Conservation (phyloP, 2,329 filamentous ascomycete species). For the Stemphylium lycopersici region DNA sequence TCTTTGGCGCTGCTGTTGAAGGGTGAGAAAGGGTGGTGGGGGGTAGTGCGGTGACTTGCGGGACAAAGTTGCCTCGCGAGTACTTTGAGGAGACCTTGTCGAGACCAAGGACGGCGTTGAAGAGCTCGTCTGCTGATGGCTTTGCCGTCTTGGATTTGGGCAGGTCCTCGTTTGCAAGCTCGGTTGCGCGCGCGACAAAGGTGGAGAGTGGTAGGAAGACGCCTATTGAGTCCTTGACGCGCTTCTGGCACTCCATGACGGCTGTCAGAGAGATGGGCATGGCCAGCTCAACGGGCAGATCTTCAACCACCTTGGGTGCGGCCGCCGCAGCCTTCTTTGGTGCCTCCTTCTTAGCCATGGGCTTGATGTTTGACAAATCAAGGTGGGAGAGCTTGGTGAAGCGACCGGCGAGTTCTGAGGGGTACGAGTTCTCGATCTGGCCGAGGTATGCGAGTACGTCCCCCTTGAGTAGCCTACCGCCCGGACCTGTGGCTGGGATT, state of each 20-base stretch:
- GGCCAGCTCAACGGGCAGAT: constrained; percentile 65
- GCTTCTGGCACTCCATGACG: constrained; percentile 80
- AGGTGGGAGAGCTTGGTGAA: constrained; percentile 81
- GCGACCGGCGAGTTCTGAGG: constrained; percentile 71
- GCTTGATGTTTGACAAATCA: constrained; percentile 94
- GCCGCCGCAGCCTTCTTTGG: constrained; percentile 56
- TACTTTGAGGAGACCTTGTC: constrained; percentile 55
- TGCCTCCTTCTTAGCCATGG: constrained; percentile 60
- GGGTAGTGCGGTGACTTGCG: constrained; percentile 66
- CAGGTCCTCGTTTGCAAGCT: constrained; percentile 86
- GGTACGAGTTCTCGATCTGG: constrained; percentile 72
- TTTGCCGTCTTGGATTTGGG: constrained; percentile 69
- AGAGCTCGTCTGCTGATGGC: constrained; percentile 80
- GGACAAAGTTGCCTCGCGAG: constrained; percentile 69
- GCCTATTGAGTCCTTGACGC: constrained; percentile 77
- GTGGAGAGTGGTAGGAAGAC: constrained; percentile 82
- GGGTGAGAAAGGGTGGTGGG: constrained; percentile 33
- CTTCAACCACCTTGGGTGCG: constrained; percentile 50
- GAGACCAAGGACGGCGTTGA: constrained; percentile 84
- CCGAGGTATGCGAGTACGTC: constrained; percentile 92
- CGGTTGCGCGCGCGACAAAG: constrained; percentile 83
- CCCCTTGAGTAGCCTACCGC: constrained; percentile 89
- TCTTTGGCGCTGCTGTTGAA: constrained; percentile 52
- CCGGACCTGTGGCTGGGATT: constrained; percentile 86
- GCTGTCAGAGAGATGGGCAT: constrained; percentile 79